A percentile compares a stretch with the other conserved stretches of the same genome.
Evolutionary conservation across 2,329 filamentous ascomycete species (phyloP).

Genomic region (Fusarium nisikadoi): DNA sequence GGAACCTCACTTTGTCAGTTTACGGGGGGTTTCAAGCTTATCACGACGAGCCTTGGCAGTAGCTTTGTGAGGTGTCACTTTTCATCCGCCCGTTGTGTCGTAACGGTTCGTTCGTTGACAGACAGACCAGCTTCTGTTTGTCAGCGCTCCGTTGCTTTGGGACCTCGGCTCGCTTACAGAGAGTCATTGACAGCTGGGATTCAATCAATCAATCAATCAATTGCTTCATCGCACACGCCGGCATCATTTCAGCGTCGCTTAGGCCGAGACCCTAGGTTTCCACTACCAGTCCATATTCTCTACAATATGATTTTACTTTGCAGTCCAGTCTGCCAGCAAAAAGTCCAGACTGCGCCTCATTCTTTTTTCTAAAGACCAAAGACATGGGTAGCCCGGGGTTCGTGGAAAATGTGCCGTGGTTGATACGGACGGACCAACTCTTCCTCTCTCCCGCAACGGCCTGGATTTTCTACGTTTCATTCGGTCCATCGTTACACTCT

Average conservation of each 20-base stretch:
- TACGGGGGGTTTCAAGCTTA: conserved; percentile 8
- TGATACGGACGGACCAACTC: conserved; percentile 35
- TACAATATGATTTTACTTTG: background rate
- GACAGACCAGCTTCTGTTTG: conserved; percentile 2
- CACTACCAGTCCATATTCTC: background rate
- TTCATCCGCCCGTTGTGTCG: background rate
- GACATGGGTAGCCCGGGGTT: conserved; percentile 29
- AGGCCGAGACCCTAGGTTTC: background rate
- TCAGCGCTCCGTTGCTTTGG: conserved; percentile 5
- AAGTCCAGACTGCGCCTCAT: conserved; percentile 27
- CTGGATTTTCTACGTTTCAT: conserved; percentile 20
- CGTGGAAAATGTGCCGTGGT: background rate
- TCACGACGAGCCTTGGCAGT: conserved; percentile 2
- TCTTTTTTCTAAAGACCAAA: conserved; percentile 10
- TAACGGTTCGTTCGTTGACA: conserved; percentile 4
- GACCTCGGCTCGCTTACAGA: conserved; percentile 22
- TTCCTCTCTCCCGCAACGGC: conserved; percentile 17
- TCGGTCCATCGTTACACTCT: conserved; percentile 34
- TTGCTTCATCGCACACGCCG: background rate
- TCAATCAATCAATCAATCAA: conserved; percentile 1
- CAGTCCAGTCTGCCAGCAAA: background rate
- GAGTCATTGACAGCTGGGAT: background rate
- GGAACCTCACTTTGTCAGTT: conserved; percentile 2
- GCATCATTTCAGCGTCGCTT: conserved; percentile 10
- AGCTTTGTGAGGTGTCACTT: conserved; percentile 30